Evolutionary conservation across 2,329 filamentous ascomycete genomes (phyloP).

Genomic region (Aspergillus unguis): DNA sequence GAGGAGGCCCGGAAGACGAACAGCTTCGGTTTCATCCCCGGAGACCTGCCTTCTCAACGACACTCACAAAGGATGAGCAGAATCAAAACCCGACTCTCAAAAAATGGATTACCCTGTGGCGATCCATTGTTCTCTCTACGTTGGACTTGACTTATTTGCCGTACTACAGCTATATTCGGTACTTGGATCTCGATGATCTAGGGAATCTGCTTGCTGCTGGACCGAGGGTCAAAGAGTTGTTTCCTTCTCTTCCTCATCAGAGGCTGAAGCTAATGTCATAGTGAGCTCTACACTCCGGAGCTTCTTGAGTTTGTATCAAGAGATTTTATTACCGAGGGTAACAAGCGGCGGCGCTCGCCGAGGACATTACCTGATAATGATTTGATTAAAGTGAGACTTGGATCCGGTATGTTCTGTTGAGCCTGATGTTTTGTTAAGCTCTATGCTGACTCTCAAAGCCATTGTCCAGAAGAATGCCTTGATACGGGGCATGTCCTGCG

Average conservation of each 20-base stretch:
- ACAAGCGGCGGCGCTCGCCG: slow-evolving; percentile 23
- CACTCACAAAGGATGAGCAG: slow-evolving; percentile 40
- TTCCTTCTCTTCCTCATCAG: neutral
- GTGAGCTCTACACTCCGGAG: slow-evolving; percentile 52
- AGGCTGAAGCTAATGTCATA: slow-evolving; percentile 19
- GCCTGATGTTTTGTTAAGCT: neutral
- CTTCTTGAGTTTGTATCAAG: slow-evolving; percentile 28
- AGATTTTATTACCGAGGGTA: slow-evolving; percentile 19
- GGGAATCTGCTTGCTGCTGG: slow-evolving; percentile 58
- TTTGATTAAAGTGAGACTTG: slow-evolving; percentile 48
- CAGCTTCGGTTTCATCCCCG: slow-evolving; percentile 35
- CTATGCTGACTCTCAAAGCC: slow-evolving; percentile 27
- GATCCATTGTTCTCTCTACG: slow-evolving; percentile 64
- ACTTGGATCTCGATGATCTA: slow-evolving; percentile 62
- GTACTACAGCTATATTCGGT: slow-evolving; percentile 66
- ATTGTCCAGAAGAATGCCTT: slow-evolving; percentile 49
- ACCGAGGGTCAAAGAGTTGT: slow-evolving; percentile 56
- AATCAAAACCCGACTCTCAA: slow-evolving; percentile 49
- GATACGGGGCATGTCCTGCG: slow-evolving; percentile 59
- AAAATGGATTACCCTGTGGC: slow-evolving; percentile 65
- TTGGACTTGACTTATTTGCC: slow-evolving; percentile 60
- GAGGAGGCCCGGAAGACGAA: slow-evolving; percentile 44
- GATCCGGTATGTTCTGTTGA: slow-evolving; percentile 40
- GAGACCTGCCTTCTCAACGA: slow-evolving; percentile 16
- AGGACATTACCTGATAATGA: slow-evolving; percentile 24